A percentile compares a stretch with the other conserved stretches of the same genome.
Conservation (phyloP, 2,329 filamentous ascomycete genomes). For the Xylaria sp. region DNA sequence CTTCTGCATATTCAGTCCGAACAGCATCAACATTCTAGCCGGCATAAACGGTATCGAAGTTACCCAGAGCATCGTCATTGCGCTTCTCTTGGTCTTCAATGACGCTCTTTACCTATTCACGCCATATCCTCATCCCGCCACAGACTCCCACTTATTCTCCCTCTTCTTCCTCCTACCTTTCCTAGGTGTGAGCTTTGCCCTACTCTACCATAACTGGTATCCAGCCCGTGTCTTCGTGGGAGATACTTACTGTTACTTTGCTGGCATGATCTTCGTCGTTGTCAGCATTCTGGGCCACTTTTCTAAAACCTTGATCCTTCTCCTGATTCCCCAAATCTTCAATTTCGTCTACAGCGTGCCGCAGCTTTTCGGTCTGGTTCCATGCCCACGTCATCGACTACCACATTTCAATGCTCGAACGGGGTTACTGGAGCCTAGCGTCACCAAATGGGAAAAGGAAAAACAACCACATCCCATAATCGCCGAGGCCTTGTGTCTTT, state of each 20-base stretch:
- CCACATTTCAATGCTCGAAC: conserved; percentile 88
- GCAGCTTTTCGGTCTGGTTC: conserved; percentile 89
- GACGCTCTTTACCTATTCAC: conserved; percentile 88
- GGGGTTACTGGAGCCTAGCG: conserved; percentile 86
- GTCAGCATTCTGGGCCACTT: conserved; percentile 98
- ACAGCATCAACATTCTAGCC: conserved; percentile 99
- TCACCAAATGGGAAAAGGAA: conserved; percentile 77
- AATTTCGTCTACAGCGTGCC: conserved; percentile 96
- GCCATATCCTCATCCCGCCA: conserved; percentile 89
- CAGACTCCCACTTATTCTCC: conserved; percentile 94
- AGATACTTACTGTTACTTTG: conserved; percentile 99
- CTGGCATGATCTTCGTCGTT: conserved; percentile 98
- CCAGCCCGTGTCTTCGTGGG: conserved; percentile 95
- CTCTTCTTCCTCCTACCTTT: conserved; percentile 95
- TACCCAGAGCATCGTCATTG: conserved; percentile 91
- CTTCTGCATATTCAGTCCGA: conserved; percentile 96
- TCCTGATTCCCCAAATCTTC: conserved; percentile 93
- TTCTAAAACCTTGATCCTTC: conserved; percentile 91
- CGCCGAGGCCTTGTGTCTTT: conserved; percentile 71
- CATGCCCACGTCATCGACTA: conserved; percentile 91
- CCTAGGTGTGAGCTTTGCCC: conserved; percentile 87
- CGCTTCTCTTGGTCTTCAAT: conserved; percentile 83
- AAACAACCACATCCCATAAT: conserved; percentile 76
- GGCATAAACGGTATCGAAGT: conserved; percentile 99
- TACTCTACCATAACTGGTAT: conserved; percentile 94